Percentiles rank a stretch among this genome's conserved stretches.
Evolutionary conservation across 306 rosid genomes (phyloP).

Genomic region (Boehmeria nivea): DNA sequence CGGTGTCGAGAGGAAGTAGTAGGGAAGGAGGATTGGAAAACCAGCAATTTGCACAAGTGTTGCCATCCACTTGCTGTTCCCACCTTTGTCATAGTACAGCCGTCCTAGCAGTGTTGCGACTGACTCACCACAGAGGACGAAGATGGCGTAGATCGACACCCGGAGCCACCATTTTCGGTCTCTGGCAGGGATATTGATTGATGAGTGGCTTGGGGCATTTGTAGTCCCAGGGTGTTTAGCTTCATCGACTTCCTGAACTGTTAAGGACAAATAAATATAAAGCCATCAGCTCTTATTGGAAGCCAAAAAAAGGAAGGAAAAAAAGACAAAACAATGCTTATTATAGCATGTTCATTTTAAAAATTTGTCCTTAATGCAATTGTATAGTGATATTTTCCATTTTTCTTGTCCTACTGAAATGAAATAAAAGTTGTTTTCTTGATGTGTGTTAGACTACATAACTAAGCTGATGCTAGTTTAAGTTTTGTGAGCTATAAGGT

Average conservation of each 20-base stretch:
- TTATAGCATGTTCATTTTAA: too few species aligned
- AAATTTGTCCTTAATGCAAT: too few species aligned
- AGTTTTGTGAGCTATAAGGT: too few species aligned
- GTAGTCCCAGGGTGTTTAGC: neutral
- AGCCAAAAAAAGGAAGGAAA: too few species aligned
- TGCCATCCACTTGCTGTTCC: constrained; percentile 19
- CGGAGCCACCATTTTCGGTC: constrained; percentile 6
- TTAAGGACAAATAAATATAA: constrained; percentile 1
- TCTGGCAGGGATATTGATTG: neutral
- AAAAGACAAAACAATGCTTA: neutral
- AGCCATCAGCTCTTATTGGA: neutral
- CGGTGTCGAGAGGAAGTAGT: neutral
- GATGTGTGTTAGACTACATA: too few species aligned
- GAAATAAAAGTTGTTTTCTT: too few species aligned
- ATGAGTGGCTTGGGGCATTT: neutral
- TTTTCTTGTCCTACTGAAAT: too few species aligned
- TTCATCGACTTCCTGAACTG: constrained; percentile 16
- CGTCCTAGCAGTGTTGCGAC: constrained; percentile 8
- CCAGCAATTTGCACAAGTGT: constrained; percentile 11
- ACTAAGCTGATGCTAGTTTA: too few species aligned
- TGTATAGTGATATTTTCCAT: too few species aligned
- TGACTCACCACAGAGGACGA: constrained; percentile 10
- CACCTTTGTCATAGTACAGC: constrained; percentile 13
- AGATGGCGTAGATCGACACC: constrained; percentile 2
- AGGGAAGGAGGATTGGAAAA: constrained; percentile 20